These are phyloP conservation scores for Cenchrus americanus DNA, from an alignment of 176 grass and related monocot species.

Conservation along the genomic window DNA sequence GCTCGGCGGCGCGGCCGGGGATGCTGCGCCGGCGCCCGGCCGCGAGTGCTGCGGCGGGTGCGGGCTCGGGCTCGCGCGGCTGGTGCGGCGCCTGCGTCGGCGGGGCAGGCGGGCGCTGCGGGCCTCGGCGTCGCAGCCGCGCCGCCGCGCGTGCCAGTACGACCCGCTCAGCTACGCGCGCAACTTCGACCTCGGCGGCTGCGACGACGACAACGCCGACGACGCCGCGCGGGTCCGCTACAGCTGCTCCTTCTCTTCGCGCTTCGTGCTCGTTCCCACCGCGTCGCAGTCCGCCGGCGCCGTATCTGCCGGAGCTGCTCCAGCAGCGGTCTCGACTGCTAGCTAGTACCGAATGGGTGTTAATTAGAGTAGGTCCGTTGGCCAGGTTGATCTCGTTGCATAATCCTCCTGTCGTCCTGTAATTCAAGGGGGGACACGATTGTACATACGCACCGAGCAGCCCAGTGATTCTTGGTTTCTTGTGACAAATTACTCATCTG, in stretches of 20 bases:
- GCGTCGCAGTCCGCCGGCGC: neutral
- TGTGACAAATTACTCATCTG: neutral
- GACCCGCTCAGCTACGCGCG: slow-evolving; percentile 82
- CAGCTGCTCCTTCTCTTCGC: slow-evolving; percentile 72
- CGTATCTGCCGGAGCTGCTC: neutral
- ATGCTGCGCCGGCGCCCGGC: neutral
- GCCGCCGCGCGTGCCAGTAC: slow-evolving; percentile 59
- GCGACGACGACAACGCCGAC: slow-evolving; percentile 21
- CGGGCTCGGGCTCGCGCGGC: slow-evolving; percentile 47
- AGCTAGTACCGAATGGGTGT: neutral
- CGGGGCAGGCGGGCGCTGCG: slow-evolving; percentile 49
- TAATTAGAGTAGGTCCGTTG: too few species aligned
- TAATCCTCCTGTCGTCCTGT: neutral
- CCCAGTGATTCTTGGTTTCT: neutral
- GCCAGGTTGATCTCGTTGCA: neutral
- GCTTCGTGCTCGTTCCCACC: slow-evolving; percentile 57
- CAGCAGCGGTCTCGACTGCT: neutral
- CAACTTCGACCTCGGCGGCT: slow-evolving; percentile 75
- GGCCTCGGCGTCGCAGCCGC: neutral
- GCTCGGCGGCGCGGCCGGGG: neutral
- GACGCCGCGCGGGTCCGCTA: slow-evolving; percentile 56
- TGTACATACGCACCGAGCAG: neutral
- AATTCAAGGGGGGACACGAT: neutral
- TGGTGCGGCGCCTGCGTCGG: slow-evolving; percentile 67
- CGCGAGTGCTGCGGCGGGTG: slow-evolving; percentile 38